Evolutionary conservation across 495 filamentous ascomycete genomes (phyloP).

Genomic region (Penicillium roqueforti): DNA sequence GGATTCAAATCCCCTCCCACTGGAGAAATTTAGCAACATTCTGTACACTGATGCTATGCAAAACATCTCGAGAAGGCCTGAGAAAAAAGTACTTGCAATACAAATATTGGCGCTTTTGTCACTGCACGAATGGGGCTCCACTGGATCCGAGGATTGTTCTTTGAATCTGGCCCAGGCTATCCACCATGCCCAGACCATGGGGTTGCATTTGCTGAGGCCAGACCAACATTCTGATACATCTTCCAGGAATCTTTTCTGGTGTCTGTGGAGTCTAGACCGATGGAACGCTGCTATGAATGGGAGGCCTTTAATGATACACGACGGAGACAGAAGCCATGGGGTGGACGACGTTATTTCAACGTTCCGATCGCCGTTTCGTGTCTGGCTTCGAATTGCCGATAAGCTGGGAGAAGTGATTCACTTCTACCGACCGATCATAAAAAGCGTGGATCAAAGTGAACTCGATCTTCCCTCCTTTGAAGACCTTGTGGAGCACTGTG

Average conservation of each 20-base stretch:
- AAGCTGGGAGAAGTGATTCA: constrained; percentile 56
- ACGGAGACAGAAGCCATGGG: constrained; percentile 48
- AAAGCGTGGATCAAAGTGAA: constrained; percentile 31
- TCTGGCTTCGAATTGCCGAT: constrained; percentile 42
- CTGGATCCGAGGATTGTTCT: constrained; percentile 33
- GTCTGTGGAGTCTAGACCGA: constrained; percentile 59
- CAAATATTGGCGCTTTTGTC: constrained; percentile 36
- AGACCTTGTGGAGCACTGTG: constrained; percentile 37
- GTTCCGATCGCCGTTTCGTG: constrained; percentile 31
- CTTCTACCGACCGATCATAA: constrained; percentile 50
- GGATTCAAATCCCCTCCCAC: constrained; percentile 8
- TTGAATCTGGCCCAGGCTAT: constrained; percentile 32
- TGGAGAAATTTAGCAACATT: constrained; percentile 23
- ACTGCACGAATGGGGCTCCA: constrained; percentile 29
- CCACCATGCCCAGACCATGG: constrained; percentile 57
- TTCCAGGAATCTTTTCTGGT: constrained; percentile 53
- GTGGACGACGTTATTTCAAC: constrained; percentile 18
- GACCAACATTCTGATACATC: constrained; percentile 22
- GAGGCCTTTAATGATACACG: constrained; percentile 58
- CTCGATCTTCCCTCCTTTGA: constrained; percentile 56
- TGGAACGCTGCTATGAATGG: constrained; percentile 55
- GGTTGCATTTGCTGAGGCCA: constrained; percentile 44
- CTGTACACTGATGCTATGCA: constrained; percentile 21
- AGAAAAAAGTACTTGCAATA: constrained; percentile 27
- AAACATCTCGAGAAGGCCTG: constrained; percentile 17